Evolutionary conservation across 176 grass and related monocot genomes (phyloP), one percentile per base, ranked within the genome.

Genomic region (Oryza nivara): DNA sequence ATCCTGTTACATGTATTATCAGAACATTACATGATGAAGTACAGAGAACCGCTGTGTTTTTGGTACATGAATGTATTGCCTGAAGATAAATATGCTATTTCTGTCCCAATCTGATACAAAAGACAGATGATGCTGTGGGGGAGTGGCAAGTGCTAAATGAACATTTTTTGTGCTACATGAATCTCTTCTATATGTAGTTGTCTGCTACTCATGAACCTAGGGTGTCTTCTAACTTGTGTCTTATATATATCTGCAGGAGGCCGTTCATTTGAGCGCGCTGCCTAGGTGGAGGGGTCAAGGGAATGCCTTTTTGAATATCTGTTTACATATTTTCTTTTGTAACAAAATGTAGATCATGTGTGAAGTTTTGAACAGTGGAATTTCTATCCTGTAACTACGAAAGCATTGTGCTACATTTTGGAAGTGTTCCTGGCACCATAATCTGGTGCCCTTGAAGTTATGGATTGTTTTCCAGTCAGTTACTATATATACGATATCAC

Each of bases 321-420:
- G 28, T 19, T 76, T 60, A 25, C 11, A 48, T 41, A 67, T 79
- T 35, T 69, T 80, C 22, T 43, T 79, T 6, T 90, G 67, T 90
- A 83, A 79, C 48, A 74, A 45, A 52, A 11, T 52, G 84, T 90
- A 75, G 80, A 87, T 87, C 89, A 83, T 30, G 58, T 5, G 61
- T 69, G 41, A 34, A 65, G 44, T 61, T 87, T 84, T 79, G 61
- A 79, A 83, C 73, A 0, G 68, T 58, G 7, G 36, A 82, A 58
- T 4, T 34, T 72, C 36, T 22, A 8, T 58, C 56, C 22, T 66
- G 54, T 68, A 78, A 30, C 41, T 49, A 40, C 52, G 19, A 69
- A 73, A 90, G 15, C 12, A 49, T 11, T 48, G 28, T 17, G 38
- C 12, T 78, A 56, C 77, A 36, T 35, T 78, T 10, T 56, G 67